These are phyloP conservation scores for Lecanosticta acicola DNA, from an alignment of 2,329 filamentous ascomycete species.

Conservation along the genomic window DNA sequence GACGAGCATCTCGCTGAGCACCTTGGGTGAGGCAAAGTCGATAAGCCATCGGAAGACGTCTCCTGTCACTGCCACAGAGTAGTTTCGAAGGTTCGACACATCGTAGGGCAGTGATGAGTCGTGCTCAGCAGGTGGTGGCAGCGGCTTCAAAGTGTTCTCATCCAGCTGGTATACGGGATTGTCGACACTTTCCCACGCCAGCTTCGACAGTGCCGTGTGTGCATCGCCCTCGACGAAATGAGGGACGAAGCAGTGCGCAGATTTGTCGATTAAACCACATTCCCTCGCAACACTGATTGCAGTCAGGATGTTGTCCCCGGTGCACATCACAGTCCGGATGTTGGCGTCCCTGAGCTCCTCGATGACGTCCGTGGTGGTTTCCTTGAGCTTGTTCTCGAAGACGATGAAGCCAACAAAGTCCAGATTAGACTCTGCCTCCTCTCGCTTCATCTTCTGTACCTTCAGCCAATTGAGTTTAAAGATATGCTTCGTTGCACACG, in stretches of 20 bases:
- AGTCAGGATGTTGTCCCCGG: conserved; percentile 94
- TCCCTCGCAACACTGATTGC: conserved; percentile 93
- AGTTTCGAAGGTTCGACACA: conserved; percentile 73
- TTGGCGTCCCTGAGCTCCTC: conserved; percentile 75
- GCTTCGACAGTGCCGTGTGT: conserved; percentile 63
- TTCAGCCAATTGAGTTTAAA: conserved; percentile 88
- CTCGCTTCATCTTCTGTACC: conserved; percentile 84
- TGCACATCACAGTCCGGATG: conserved; percentile 92
- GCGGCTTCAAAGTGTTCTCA: conserved; percentile 71
- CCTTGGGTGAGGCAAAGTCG: conserved; percentile 77
- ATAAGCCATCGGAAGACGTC: conserved; percentile 96
- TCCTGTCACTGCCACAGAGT: conserved; percentile 81
- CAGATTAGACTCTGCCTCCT: conserved; percentile 75
- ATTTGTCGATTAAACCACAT: conserved; percentile 73
- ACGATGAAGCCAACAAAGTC: conserved; percentile 95
- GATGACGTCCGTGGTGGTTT: conserved; percentile 73
- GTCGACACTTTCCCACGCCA: conserved; percentile 94
- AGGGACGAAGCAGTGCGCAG: conserved; percentile 86
- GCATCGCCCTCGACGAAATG: conserved; percentile 76
- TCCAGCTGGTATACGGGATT: conserved; percentile 73
- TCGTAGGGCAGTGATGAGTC: conserved; percentile 84
- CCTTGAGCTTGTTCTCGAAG: conserved; percentile 97
- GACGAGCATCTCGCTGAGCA: conserved; percentile 82
- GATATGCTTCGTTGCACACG: conserved; percentile 83
- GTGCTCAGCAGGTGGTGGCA: conserved; percentile 61